Conservation (phyloP, 352 stramenopile genomes). For the Pythium diclinum region DNA sequence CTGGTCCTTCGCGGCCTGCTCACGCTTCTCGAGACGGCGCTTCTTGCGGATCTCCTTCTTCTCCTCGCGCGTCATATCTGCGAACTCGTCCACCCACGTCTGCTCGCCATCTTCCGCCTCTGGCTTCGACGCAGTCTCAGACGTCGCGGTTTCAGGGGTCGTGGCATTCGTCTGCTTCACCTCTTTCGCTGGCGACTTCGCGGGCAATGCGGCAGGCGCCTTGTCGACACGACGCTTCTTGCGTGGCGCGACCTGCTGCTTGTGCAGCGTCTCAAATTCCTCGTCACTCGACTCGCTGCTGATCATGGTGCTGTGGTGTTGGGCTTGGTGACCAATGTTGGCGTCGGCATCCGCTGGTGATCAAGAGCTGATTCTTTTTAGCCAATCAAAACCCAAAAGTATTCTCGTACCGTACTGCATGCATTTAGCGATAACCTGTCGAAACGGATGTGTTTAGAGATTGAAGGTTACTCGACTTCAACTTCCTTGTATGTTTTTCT, state of each 20-base stretch:
- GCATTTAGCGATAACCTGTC: conserved; percentile 1
- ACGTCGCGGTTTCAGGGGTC: not conserved
- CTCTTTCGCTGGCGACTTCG: conserved; percentile 4
- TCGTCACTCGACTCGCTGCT: conserved; percentile 89
- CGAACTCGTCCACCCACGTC: conserved; percentile 7
- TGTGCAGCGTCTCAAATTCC: conserved; percentile 71
- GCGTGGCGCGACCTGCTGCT: conserved; percentile 33
- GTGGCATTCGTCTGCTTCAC: not conserved
- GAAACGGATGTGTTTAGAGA: not conserved
- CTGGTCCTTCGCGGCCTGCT: conserved; percentile 32
- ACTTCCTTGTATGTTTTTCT: not conserved
- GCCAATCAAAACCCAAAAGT: conserved; percentile 15
- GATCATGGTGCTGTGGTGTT: conserved; percentile 53
- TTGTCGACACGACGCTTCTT: conserved; percentile 27
- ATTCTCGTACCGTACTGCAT: conserved; percentile 7
- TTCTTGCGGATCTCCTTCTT: conserved; percentile 76
- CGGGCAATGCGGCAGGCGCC: not conserved
- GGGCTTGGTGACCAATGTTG: not conserved
- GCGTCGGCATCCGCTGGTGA: conserved; percentile 9
- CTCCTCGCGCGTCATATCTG: conserved; percentile 45
- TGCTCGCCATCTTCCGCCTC: not conserved
- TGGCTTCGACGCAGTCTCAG: not conserved
- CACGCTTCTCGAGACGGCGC: conserved; percentile 59
- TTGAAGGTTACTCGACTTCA: conserved; percentile 16
- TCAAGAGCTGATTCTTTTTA: conserved; percentile 14